Conservation (phyloP, 768 basidiomycete species). For the Galerina sulciceps region DNA sequence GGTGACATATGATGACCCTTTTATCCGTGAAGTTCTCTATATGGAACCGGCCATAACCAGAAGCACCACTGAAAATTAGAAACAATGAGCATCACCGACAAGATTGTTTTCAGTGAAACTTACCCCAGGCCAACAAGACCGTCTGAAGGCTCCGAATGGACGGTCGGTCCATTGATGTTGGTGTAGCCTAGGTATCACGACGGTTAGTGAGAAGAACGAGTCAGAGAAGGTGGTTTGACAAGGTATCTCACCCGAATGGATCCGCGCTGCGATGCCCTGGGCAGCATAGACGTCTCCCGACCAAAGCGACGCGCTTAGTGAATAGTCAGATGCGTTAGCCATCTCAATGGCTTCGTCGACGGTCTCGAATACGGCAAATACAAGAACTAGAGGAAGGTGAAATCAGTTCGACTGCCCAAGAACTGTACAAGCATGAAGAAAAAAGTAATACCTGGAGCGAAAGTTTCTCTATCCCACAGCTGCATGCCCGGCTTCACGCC, state of each 20-base stretch:
- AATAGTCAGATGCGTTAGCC: conserved; percentile 58
- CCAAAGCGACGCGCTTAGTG: conserved; percentile 57
- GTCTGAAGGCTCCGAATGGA: conserved; percentile 45
- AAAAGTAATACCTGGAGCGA: conserved; percentile 53
- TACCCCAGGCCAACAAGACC: conserved; percentile 51
- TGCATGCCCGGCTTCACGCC: conserved; percentile 54
- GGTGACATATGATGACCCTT: conserved; percentile 46
- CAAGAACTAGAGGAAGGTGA: conserved; percentile 37
- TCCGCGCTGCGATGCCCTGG: conserved; percentile 46
- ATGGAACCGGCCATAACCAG: conserved; percentile 58
- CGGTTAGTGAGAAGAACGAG: background rate
- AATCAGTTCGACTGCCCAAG: background rate
- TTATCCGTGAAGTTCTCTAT: conserved; percentile 54
- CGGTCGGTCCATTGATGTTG: conserved; percentile 58
- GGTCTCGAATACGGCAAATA: conserved; percentile 47
- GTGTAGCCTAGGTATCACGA: conserved; percentile 41
- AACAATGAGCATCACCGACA: background rate
- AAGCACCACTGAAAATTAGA: conserved; percentile 36
- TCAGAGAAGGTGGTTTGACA: background rate
- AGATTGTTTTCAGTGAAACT: conserved; percentile 13
- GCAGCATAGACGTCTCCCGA: conserved; percentile 47
- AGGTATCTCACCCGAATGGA: conserved; percentile 47
- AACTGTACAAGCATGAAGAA: background rate
- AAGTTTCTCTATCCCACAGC: conserved; percentile 62
- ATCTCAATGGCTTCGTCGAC: conserved; percentile 58